Evolutionary conservation across 2,329 filamentous ascomycete species (phyloP).

Genomic region (Nemania sp.): DNA sequence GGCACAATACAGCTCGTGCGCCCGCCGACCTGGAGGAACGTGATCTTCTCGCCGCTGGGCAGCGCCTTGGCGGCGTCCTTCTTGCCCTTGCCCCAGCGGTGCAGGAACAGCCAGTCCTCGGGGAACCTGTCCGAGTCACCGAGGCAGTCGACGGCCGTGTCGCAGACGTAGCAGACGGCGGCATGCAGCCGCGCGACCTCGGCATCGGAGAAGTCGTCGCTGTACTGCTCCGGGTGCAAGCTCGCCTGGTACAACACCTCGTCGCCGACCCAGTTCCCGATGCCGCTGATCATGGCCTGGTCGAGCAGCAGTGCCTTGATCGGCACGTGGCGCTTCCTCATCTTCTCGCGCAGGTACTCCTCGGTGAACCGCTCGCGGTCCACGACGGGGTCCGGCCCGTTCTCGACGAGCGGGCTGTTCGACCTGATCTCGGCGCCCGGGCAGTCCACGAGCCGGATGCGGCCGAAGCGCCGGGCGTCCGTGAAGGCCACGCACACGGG

Average conservation of each 20-base stretch:
- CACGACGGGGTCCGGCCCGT: conserved; percentile 89
- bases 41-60: conserved; percentile 83
- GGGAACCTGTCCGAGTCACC: conserved; percentile 86
- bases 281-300: conserved; percentile 85
- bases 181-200: conserved; percentile 75
- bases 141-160: conserved; percentile 75
- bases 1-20: conserved; percentile 90
- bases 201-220: conserved; percentile 73
- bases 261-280: conserved; percentile 97
- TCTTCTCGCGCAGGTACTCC: conserved; percentile 72
- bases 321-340: conserved; percentile 78
- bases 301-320: conserved; percentile 89
- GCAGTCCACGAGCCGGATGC: conserved; percentile 82
- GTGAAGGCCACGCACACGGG: conserved; percentile 68
- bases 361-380: conserved; percentile 79
- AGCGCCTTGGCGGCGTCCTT: conserved; percentile 69
- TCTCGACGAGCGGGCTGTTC: conserved; percentile 80
- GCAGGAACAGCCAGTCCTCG: conserved; percentile 82
- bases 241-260: conserved; percentile 89
- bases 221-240: conserved; percentile 92
- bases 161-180: conserved; percentile 77
- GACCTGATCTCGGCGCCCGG: conserved; percentile 75
- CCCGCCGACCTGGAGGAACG: conserved; percentile 86
- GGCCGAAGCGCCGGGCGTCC: conserved; percentile 77
- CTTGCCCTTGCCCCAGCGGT: conserved; percentile 89